Base-by-base conservation (phyloP, 73 alveolate species). In the Paramecium sexaurelia region DNA sequence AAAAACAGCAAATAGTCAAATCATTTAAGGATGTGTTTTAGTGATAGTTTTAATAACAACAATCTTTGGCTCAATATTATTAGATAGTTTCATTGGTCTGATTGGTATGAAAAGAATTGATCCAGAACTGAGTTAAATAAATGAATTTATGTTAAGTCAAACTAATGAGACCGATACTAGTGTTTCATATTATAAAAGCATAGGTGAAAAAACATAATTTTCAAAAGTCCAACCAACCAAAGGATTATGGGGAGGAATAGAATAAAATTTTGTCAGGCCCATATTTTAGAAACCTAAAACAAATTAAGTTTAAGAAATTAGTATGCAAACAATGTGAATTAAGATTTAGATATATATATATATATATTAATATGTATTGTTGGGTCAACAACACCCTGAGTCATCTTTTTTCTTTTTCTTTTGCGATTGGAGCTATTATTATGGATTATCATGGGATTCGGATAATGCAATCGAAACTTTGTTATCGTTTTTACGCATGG, bases 1-100 rank as follows among this genome's bases (percentile, higher is more conserved):
- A 0, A 95, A 94, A 41, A 93, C 98, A 10, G 19, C 92, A 17
- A 88, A 88, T 78, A 41, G 47, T 17, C 24, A 24, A 78, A 24
- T 29, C 15, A 41, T 78, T 1, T 43, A 78, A 78, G 90, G 90
- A 19, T 78, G 90, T 78, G 90, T 78, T 40, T 43, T 78, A 26
- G 43, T 78, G 29, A 78, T 78, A 39, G 90, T 78, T 15, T 78
- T 78, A 43, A 29, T 78, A 6, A 78, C 90, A 41, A 78, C 90
- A 4, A 29, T 32, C 10, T 40, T 78, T 20, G 90, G 90, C 10
- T 78, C 90, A 3, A 78, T 78, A 7, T 24, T 78, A 43, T 40
- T 78, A 15, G 90, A 78, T 32, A 78, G 90, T 24, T 78, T 78
- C 20, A 20, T 61, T 24, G 17, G 20, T 11, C 55, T 56, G 7